Evolutionary conservation across 805 yeast species (phyloP).

Genomic region (Nakazawaea wickerhamii): DNA sequence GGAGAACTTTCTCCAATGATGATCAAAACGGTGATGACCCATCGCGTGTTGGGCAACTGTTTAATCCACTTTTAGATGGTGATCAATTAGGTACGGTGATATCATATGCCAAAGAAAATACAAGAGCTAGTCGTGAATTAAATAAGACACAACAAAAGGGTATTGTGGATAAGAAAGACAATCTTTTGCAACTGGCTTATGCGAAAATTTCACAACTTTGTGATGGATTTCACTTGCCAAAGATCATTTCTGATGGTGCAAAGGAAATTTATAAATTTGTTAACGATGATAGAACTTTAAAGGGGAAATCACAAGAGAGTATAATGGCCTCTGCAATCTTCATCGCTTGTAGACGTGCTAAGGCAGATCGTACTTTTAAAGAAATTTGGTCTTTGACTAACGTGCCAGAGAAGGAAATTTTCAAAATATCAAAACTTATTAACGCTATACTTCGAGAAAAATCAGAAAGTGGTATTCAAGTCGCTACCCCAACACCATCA

Average conservation of each 20-base stretch:
- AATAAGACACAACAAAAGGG: constrained; percentile 86
- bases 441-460: constrained; percentile 50
- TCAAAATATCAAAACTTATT: constrained; percentile 83
- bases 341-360: constrained; percentile 90
- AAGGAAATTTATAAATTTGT: constrained; percentile 93
- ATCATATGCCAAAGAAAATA: constrained; percentile 79
- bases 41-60: constrained; percentile 98
- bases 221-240: constrained; percentile 92
- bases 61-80: constrained; percentile 85
- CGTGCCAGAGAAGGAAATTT: constrained; percentile 92
- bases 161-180: constrained; percentile 81
- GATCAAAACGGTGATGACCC: constrained; percentile 99
- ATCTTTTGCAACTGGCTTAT: constrained; percentile 82
- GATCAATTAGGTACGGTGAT: constrained; percentile 91
- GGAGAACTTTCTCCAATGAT: constrained; percentile 98
- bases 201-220: constrained; percentile 92
- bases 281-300: constrained; percentile 76
- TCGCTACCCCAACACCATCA: constrained; percentile 56
- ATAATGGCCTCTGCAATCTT: constrained; percentile 96
- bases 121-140: constrained; percentile 82
- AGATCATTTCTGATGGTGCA: constrained; percentile 95
- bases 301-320: constrained; percentile 89
- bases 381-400: constrained; percentile 94
- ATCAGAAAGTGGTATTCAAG: constrained; percentile 40
- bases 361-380: constrained; percentile 89